Conservation (phyloP, 257 asterid species). For the Solanum lignicaule region DNA sequence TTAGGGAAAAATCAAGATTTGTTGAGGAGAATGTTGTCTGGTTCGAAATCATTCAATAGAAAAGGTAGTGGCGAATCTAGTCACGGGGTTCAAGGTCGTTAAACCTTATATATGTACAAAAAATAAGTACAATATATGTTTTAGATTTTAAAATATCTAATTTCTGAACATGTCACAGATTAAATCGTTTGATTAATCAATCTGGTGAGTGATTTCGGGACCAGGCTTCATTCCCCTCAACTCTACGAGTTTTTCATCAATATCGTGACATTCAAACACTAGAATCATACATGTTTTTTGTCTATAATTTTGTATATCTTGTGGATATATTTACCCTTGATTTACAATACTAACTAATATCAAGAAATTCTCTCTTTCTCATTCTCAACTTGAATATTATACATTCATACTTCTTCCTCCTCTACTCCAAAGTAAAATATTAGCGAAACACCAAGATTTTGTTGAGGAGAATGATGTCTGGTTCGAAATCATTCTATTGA, state of each 20-base stretch:
- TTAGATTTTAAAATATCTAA: background rate
- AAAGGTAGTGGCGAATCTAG: background rate
- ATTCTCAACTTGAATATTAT: background rate
- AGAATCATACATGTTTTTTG: background rate
- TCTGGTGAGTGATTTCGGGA: background rate
- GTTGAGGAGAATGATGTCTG: constrained; percentile 46
- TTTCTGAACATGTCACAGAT: background rate
- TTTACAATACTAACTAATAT: background rate
- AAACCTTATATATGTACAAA: background rate
- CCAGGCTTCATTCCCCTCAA: constrained; percentile 18
- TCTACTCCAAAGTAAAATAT: background rate
- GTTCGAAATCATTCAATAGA: constrained; percentile 26
- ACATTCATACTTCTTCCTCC: background rate
- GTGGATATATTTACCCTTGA: background rate
- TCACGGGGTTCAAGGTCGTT: background rate
- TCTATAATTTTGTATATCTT: background rate
- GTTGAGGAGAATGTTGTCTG: constrained; percentile 48
- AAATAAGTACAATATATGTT: background rate
- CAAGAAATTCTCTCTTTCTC: background rate
- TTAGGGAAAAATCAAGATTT: background rate
- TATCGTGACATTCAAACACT: background rate
- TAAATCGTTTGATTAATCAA: background rate
- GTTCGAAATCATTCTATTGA: constrained; percentile 23
- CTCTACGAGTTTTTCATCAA: background rate
- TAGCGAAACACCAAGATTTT: background rate